Percentiles rank a stretch among this genome's conserved stretches.
These are phyloP conservation scores for Heliamphora pulchella DNA, from an alignment of 179 eudicot species.

Conservation along the genomic window DNA sequence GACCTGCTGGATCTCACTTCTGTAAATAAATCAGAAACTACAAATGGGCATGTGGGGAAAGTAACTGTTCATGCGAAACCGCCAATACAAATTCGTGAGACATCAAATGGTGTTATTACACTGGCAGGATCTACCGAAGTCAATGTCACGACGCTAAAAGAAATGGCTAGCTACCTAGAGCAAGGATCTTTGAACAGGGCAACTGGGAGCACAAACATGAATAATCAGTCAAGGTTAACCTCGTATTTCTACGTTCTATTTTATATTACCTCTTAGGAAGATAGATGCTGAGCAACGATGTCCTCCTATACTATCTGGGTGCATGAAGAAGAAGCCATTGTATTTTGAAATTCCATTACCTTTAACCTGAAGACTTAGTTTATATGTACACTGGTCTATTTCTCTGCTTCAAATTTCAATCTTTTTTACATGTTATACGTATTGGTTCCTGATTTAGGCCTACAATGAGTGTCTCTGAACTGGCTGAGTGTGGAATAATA, in stretches of 20 bases:
- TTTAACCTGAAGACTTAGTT: neutral
- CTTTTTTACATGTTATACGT: neutral
- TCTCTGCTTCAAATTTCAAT: neutral
- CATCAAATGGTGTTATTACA: constrained; percentile 93
- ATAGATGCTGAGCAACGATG: neutral
- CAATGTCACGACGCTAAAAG: constrained; percentile 69
- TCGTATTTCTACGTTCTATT: constrained; percentile 1
- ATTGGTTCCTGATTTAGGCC: neutral
- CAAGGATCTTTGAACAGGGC: constrained; percentile 97
- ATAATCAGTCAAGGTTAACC: constrained; percentile 82
- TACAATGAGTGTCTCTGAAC: neutral
- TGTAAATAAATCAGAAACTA: constrained; percentile 53
- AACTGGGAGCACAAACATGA: constrained; percentile 99
- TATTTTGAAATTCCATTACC: neutral
- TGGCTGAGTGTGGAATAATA: constrained; percentile 6
- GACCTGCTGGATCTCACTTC: constrained; percentile 76
- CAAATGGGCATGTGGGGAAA: constrained; percentile 58
- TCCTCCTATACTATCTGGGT: neutral
- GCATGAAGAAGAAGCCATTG: neutral
- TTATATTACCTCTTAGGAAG: neutral
- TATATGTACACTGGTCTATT: neutral
- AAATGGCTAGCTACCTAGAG: constrained; percentile 93
- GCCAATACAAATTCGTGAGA: constrained; percentile 94
- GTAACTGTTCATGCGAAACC: constrained; percentile 70
- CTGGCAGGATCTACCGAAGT: constrained; percentile 95